Conservation (phyloP, 495 filamentous ascomycete species). For the Penicillium dipodomyicola region DNA sequence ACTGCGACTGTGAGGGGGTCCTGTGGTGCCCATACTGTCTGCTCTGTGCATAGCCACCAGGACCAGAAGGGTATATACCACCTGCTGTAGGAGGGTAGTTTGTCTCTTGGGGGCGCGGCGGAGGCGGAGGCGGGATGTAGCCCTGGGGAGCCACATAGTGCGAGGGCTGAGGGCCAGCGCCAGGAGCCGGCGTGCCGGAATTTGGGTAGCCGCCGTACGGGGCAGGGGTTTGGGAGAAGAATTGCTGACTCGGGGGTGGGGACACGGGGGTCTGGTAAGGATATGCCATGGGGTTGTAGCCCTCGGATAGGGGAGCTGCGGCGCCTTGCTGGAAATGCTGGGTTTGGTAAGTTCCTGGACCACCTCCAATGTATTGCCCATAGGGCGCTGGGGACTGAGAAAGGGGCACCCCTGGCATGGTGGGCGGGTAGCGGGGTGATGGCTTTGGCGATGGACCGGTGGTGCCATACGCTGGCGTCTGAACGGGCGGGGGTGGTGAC, state of each 20-base stretch:
- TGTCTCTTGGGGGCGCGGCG: conserved; percentile 75
- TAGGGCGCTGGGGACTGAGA: conserved; percentile 46
- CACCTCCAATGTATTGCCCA: conserved; percentile 38
- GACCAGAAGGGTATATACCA: conserved; percentile 53
- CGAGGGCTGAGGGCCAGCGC: conserved; percentile 21
- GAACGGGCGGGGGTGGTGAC: conserved; percentile 45
- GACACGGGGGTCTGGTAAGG: conserved; percentile 49
- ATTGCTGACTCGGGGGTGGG: conserved; percentile 45
- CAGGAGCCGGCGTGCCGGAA: conserved; percentile 35
- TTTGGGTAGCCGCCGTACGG: conserved; percentile 37
- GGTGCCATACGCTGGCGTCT: conserved; percentile 39
- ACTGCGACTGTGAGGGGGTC: conserved; percentile 45
- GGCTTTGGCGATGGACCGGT: conserved; percentile 39
- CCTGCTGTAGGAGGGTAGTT: conserved; percentile 59
- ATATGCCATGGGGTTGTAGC: conserved; percentile 57
- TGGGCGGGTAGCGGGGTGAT: conserved; percentile 50
- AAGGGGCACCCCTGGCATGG: conserved; percentile 29
- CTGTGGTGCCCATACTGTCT: conserved; percentile 44
- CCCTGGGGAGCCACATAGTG: conserved; percentile 63
- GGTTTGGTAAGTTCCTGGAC: conserved; percentile 29
- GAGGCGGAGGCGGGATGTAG: conserved; percentile 89
- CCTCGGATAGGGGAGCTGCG: conserved; percentile 44
- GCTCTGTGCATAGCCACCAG: conserved; percentile 56
- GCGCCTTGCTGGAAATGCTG: conserved; percentile 50
- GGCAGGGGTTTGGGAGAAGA: conserved; percentile 41